Evolutionary conservation across 345 rosid genomes (phyloP).

Genomic region (Boechera divaricarpa): DNA sequence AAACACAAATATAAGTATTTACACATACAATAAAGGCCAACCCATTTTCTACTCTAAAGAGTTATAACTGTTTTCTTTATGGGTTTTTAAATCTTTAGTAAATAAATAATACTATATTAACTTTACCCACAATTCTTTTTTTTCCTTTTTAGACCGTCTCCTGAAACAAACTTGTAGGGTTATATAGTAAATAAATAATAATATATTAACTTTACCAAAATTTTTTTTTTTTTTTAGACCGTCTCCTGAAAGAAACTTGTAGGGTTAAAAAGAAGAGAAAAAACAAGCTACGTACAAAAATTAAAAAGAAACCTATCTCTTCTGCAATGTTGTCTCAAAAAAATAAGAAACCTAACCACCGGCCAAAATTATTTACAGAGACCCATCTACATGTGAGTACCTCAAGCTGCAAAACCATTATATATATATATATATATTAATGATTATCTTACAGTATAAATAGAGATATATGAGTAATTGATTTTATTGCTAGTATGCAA

Average conservation of each 20-base stretch:
- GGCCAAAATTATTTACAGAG: not conserved
- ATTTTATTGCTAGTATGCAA: slow-evolving; percentile 33
- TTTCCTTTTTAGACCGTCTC: slow-evolving; percentile 2
- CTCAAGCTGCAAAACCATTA: slow-evolving; percentile 3
- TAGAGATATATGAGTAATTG: not conserved
- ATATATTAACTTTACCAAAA: not conserved
- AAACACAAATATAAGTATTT: not conserved
- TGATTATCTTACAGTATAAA: not conserved
- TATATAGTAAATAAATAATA: not conserved
- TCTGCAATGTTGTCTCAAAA: slow-evolving; percentile 6
- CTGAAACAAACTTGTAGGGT: not conserved
- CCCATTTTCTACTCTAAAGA: not conserved
- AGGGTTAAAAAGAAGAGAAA: not conserved
- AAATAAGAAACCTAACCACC: not conserved
- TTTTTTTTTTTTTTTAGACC: not conserved
- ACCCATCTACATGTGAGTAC: slow-evolving; percentile 31
- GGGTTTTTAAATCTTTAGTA: not conserved
- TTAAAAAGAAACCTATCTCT: not conserved
- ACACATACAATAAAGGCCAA: not conserved
- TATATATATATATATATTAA: not conserved
- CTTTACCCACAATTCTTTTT: not conserved
- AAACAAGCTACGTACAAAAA: not conserved
- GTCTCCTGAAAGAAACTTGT: not conserved
- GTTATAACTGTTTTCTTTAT: not conserved
- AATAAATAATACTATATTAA: not conserved